Conservation (phyloP, 1,284 basidiomycete species). For the Porodaedalea pini region DNA sequence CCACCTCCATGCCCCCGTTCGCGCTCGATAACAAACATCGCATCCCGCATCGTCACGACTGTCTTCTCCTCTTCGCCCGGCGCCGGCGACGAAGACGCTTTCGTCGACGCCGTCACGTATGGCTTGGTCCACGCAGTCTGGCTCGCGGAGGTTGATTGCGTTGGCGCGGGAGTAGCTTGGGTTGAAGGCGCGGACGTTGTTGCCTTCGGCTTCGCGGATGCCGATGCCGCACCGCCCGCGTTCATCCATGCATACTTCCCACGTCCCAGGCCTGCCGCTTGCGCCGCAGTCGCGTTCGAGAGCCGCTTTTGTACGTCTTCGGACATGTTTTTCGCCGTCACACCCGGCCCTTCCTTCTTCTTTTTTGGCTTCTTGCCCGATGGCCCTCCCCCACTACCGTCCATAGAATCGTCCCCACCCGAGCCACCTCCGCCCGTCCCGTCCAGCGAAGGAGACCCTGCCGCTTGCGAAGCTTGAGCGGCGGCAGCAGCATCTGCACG, state of each 20-base stretch:
- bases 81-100: constrained; percentile 28
- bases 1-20: constrained; percentile 78
- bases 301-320: constrained; percentile 87
- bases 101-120: constrained; percentile 48
- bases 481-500: constrained; percentile 64
- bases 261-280: constrained; percentile 71
- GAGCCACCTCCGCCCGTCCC: constrained; percentile 29
- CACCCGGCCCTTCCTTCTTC: constrained; percentile 79
- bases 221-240: constrained; percentile 46
- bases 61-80: constrained; percentile 47
- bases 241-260: constrained; percentile 86
- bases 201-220: constrained; percentile 41
- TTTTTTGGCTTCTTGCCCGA: constrained; percentile 69
- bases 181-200: constrained; percentile 22
- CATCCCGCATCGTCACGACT: constrained; percentile 68
- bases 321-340: constrained; percentile 81
- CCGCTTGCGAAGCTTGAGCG: constrained; percentile 46
- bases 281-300: constrained; percentile 83
- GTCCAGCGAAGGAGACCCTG: constrained; percentile 27
- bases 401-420: constrained; percentile 29
- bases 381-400: constrained; percentile 32
- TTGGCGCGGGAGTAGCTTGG: constrained; percentile 28
- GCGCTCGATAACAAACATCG: constrained; percentile 74
- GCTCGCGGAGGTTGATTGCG: constrained; percentile 30
- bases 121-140: constrained; percentile 58